Base-by-base conservation (phyloP, 1,139 yeast species). In the Blastobotrys buckinghamii region DNA sequence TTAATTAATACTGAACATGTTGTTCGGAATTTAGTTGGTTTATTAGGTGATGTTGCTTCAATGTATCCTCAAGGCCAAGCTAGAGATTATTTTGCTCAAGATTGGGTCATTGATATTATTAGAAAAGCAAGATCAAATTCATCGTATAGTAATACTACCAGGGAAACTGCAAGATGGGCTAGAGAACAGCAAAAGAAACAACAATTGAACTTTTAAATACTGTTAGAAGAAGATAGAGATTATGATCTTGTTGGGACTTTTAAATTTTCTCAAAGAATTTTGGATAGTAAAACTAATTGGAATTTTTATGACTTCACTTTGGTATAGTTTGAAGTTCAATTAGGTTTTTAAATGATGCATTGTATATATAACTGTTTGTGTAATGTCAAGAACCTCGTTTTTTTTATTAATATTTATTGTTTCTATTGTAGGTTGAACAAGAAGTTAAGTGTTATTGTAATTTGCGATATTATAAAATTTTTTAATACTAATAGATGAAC, bases 161-260 rank as follows among this genome's bases (percentile, higher is more conserved):
- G 79, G 64, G 94, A 85, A 61, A 87, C 96, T 26, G 97, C 97
- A 15, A 80, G 90, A 69, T 92, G 97, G 97, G 97, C 97, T 12
- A 79, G 95, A 59, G 96, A 86, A 60, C 96, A 82, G 68, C 89
- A 82, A 64, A 82, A 80, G 70, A 48, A 44, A 40, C 60, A 57
- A 47, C 40, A 37, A 20, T 5, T 13, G 3, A 6, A 15, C 4
- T 19, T 6, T 9, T 37, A 37, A 40, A 39, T n/a, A n/a, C n/a
- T n/a, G n/a, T n/a, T n/a, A n/a, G n/a, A n/a, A 39, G 34, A 20
- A 39, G 10, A 15, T 22, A 22, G 7, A 22, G 7, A 22, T 22
- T 22, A 22, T 22, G 24, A 22, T 22, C 24, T 22, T 22, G n/a
- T n/a, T n/a, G n/a, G n/a, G n/a, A n/a, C n/a, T n/a, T n/a, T n/a